phyloP scores from a whole-genome alignment of 176 grass and related monocot genomes.

The Oryza coarctata region DNA sequence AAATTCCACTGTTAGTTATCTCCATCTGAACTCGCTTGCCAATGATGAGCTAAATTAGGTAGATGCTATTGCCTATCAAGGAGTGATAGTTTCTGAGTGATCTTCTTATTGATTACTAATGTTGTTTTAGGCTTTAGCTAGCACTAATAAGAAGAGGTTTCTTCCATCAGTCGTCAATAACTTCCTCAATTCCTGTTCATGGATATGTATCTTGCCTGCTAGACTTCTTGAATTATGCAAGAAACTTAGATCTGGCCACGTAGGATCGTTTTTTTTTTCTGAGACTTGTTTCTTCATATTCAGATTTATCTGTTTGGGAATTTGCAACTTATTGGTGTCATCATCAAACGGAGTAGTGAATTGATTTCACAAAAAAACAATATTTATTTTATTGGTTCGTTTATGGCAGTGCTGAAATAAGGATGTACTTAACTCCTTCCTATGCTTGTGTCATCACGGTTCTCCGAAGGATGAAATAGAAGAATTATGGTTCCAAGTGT shows the following conservation, averaged over 20 bases:
- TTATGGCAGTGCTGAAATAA: background rate
- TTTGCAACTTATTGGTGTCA: background rate
- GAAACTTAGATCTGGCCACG: constrained; percentile 17
- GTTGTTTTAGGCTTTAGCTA: background rate
- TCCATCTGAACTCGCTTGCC: background rate
- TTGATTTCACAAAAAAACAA: background rate
- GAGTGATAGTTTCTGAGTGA: background rate
- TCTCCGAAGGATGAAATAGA: background rate
- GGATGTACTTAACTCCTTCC: background rate
- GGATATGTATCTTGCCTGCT: constrained; percentile 14
- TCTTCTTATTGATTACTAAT: background rate
- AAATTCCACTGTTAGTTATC: background rate
- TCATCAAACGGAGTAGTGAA: background rate
- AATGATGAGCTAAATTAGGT: background rate
- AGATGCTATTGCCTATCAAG: background rate
- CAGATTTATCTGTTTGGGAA: background rate
- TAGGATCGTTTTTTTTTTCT: background rate
- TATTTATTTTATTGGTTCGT: background rate
- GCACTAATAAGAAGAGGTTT: background rate
- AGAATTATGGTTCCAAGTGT: background rate
- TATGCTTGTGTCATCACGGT: background rate
- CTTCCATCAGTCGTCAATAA: background rate
- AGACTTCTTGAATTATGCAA: constrained; percentile 12
- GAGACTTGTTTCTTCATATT: background rate
- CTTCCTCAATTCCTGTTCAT: constrained; percentile 17